Base-by-base conservation (phyloP, 768 basidiomycete species). In the Cytidiella melzeri region DNA sequence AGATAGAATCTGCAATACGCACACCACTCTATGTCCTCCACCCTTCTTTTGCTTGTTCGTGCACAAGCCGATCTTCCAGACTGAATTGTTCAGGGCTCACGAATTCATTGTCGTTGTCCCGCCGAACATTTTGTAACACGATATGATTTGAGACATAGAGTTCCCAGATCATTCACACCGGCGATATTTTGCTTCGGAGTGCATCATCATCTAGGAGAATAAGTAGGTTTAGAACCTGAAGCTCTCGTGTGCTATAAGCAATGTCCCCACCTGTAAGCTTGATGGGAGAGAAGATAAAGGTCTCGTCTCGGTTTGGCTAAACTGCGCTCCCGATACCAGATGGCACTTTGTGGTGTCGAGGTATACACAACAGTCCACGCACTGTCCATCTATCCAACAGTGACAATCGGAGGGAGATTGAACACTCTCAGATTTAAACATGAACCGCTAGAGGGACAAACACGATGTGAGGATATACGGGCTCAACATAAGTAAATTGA, bases 1-100 rank as follows among this genome's bases (percentile, higher is more conserved):
- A 34, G 30, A 15, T 18, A 21, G 11, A 9, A 9, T 41, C 23
- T 12, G n/a, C 5, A 6, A 9, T 9, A 34, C 44, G 26, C 27
- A 45, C 44, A 15, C n/a, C 10, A 20, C 20, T 19, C 44, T 27
- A 34, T 45, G 44, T 19, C 25, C n/a, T 4, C 44, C 44, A 5
- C 25, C 44, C 27, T 45, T 45, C 27, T 45, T n/a, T 45, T 12
- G 27, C 24, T 19, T 45, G 26, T 19, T 45, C 44, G 24, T 45
- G 44, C 9, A 45, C 30, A 34, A 15, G 30, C 30, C 15, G 7
- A 34, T 34, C 15, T 34, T 34, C 30, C n/a, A n/a, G n/a, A 7
- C 7, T 7, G 15, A 7, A 15, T 7, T 7, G 15, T 7, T 7
- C 9, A 15, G n/a, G n/a, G n/a, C n/a, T n/a, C n/a, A 7, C 15